Evolutionary conservation across 352 stramenopile species (phyloP), one percentile per base, ranked within the genome.

Genomic region (Pythium monospermum): DNA sequence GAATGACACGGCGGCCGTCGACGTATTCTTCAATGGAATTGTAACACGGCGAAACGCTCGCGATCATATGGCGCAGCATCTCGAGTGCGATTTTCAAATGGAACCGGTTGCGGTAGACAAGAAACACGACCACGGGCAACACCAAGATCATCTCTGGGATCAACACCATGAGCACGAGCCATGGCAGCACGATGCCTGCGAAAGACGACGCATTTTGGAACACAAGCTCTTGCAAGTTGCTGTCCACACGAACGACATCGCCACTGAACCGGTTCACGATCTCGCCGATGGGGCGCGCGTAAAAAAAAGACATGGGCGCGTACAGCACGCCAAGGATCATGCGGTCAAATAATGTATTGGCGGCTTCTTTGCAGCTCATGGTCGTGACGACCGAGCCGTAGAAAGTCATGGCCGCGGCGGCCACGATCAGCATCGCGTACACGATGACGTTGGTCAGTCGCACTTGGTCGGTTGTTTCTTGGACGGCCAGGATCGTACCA

Each of bases 81-180:
- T 61, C 51, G 6, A 66, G 23, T 33, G 57, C 53, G 48, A 72
- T 30, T 7, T 21, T 45, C 31, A 59, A 30, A 38, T 51, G 59
- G 32, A 37, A 53, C 0, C 44, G 59, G 27, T 53, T 61, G 47
- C 31, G 64, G 40, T 49, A 37, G 49, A 59, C 28, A 8, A 72
- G 25, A 31, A 42, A 43, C 76, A 76, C 58, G 85, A 95, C 11
- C 73, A 93, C 61, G 16, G 83, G 83, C 21, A 91, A 38, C 22
- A 91, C 59, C 18, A 87, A 49, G 4, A 90, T 57, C 45, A 60
- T 94, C 68, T 50, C 67, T 61, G 35, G 89, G 41, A 57, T 61
- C 79, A 63, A 8, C 7, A 53, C 31, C 42, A 56, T 51, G 5
- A 57, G 53, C 11, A 57, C 35, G 23, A 54, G 30, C 18, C 13